phyloP scores from a whole-genome alignment of 805 yeast species.

The Candida sanyiensis region DNA sequence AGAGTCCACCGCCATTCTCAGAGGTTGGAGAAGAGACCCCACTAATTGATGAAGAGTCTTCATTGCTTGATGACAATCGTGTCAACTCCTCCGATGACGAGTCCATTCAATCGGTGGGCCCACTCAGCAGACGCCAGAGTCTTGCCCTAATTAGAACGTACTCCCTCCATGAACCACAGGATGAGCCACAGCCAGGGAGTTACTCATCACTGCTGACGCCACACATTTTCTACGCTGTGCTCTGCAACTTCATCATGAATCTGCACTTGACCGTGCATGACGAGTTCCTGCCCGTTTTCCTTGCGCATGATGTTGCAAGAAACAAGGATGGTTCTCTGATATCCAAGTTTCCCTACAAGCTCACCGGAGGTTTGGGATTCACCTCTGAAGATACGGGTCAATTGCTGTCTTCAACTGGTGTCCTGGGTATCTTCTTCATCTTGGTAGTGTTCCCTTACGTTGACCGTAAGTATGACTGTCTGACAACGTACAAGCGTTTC shows the following conservation, averaged over 20 bases:
- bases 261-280: constrained; percentile 44
- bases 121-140: constrained; percentile 30
- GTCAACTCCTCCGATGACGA: constrained; percentile 8
- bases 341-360: constrained; percentile 17
- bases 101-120: constrained; percentile 24
- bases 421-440: constrained; percentile 17
- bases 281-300: constrained; percentile 51
- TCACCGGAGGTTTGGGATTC: constrained; percentile 21
- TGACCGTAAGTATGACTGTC: constrained; percentile 20
- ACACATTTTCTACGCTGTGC: constrained; percentile 30
- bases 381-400: constrained; percentile 19
- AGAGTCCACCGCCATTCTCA: too few species aligned
- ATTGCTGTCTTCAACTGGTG: constrained; percentile 19
- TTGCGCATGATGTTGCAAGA: constrained; percentile 32
- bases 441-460: constrained; percentile 18
- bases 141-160: constrained; percentile 28
- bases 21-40: too few species aligned
- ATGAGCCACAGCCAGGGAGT: constrained; percentile 16
- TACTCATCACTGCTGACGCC: constrained; percentile 27
- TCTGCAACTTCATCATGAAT: constrained; percentile 38
- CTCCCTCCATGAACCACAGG: constrained; percentile 29
- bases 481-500: constrained; percentile 16
- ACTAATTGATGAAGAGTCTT: constrained; percentile 13
- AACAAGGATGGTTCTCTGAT: constrained; percentile 11
- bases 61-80: constrained; percentile 15